Conservation (phyloP, 169 alveolate genomes). For the Eimeria sp. region DNA sequence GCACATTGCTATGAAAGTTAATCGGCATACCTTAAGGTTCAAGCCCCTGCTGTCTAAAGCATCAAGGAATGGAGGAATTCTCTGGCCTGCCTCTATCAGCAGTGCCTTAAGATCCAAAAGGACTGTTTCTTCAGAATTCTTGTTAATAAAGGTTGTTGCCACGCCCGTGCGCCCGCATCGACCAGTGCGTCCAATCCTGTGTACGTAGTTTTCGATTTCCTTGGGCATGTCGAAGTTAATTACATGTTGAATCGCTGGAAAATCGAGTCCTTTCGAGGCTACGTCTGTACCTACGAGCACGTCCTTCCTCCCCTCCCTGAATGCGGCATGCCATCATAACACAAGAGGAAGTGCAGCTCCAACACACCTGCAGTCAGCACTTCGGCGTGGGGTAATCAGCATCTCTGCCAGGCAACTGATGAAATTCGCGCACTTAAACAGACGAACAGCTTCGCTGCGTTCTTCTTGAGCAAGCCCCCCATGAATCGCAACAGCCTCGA, state of each 20-base stretch:
- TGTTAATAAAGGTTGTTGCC: slow-evolving; percentile 97
- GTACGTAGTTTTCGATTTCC: slow-evolving; percentile 98
- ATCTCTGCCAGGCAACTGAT: neutral
- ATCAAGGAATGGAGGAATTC: slow-evolving; percentile 93
- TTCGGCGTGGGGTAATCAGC: neutral
- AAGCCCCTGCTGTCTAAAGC: slow-evolving; percentile 90
- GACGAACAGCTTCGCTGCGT: slow-evolving; percentile 91
- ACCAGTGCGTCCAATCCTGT: slow-evolving; percentile 99
- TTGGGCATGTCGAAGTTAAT: slow-evolving; percentile 99
- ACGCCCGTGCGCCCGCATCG: slow-evolving; percentile 98
- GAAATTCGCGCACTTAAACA: slow-evolving; percentile 86
- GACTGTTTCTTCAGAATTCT: slow-evolving; percentile 88
- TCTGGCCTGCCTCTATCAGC: slow-evolving; percentile 95
- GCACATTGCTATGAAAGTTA: neutral
- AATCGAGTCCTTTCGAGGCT: slow-evolving; percentile 99
- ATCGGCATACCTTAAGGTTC: slow-evolving; percentile 86
- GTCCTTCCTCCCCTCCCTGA: slow-evolving; percentile 88
- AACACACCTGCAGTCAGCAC: neutral
- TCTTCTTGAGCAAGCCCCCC: slow-evolving; percentile 96
- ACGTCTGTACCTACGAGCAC: slow-evolving; percentile 97
- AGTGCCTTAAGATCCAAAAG: slow-evolving; percentile 95
- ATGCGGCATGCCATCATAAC: neutral
- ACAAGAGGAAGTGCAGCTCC: neutral
- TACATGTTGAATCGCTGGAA: slow-evolving; percentile 98
- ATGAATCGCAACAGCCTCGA: slow-evolving; percentile 95